Conservation (phyloP, 176 grass and related monocot species). For the Avena eriantha region DNA sequence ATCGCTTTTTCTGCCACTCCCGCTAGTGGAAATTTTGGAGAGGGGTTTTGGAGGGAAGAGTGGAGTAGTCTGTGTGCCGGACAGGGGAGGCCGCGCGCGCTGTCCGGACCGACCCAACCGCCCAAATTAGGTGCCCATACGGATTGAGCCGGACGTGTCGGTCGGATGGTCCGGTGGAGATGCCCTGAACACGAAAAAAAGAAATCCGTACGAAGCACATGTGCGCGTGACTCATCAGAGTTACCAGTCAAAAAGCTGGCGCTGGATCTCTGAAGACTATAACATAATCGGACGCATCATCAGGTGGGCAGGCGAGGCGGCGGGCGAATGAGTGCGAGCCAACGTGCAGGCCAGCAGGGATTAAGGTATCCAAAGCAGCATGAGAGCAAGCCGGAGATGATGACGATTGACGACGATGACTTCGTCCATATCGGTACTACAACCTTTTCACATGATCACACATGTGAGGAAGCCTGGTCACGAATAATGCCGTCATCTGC, state of each 20-base stretch:
- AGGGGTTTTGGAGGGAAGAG: too few relatives aligned
- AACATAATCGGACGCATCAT: conserved; percentile 29
- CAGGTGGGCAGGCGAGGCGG: conserved; percentile 23
- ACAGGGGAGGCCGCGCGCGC: too few relatives aligned
- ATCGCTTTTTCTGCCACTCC: too few relatives aligned
- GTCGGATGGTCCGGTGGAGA: too few relatives aligned
- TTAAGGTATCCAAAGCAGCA: conserved; percentile 46
- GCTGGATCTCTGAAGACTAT: conserved; percentile 19
- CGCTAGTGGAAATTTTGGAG: too few relatives aligned
- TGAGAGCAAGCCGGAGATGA: neutral
- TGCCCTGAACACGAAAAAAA: neutral
- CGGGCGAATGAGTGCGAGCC: conserved; percentile 37
- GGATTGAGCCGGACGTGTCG: too few relatives aligned
- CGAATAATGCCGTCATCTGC: neutral
- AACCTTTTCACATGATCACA: conserved; percentile 49
- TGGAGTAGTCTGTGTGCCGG: too few relatives aligned
- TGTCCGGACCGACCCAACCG: too few relatives aligned
- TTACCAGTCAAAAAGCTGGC: neutral
- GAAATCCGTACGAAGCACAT: neutral
- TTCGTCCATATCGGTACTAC: neutral
- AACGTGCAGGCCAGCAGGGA: conserved; percentile 43
- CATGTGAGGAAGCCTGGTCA: neutral
- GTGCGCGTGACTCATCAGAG: neutral
- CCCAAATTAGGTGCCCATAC: too few relatives aligned
- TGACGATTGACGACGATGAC: neutral